Base-by-base conservation (phyloP, 345 rosid genomes). In the Brassica incana region DNA sequence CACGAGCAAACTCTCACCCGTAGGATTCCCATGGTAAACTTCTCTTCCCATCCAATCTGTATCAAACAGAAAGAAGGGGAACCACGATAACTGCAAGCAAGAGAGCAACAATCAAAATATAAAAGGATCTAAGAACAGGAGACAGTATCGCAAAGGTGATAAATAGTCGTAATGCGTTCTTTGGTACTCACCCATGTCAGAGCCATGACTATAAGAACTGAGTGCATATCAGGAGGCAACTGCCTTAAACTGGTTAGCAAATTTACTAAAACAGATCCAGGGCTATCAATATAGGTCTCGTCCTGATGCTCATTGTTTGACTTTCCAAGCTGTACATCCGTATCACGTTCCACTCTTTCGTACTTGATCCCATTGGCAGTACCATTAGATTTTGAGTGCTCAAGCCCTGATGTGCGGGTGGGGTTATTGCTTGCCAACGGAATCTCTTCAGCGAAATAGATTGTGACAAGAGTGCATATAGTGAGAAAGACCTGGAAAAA, bases 11-110 rank as follows among this genome's bases (percentile, higher is more conserved):
- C 84, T 63, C 80, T 76, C 83, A 69, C 91, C 92, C 9, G 83
- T 90, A 6, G 99, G 98, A 88, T 93, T 76, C 50, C 98, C 99
- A 71, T 90, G 97, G 83, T 93, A 93, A 56, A 96, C 97, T 86
- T 96, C 97, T 83, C 97, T 90, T 56, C 99, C 99, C 99, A 96
- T 96, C 99, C 99, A 96, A 85, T 96, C 98, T 48, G 97, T 92
- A 85, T 96, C 98, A 69, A 93, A 95, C 67, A 96, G 89, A 85
- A 95, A 92, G 91, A 93, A 92, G 5, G 98, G 99, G 82, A 95
- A 95, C 99, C 98, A 93, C 43, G 99, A 95, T 71, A 95, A 78
- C 98, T 95, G 88, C 90, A 88, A 52, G 77, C 56, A 71, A 71
- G 65, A 81, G 74, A 32, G 77, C 8, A 73, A 71, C 3, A 54